Conservation (phyloP, 371 early-diverging fungal species). For the Batkoa obscura region DNA sequence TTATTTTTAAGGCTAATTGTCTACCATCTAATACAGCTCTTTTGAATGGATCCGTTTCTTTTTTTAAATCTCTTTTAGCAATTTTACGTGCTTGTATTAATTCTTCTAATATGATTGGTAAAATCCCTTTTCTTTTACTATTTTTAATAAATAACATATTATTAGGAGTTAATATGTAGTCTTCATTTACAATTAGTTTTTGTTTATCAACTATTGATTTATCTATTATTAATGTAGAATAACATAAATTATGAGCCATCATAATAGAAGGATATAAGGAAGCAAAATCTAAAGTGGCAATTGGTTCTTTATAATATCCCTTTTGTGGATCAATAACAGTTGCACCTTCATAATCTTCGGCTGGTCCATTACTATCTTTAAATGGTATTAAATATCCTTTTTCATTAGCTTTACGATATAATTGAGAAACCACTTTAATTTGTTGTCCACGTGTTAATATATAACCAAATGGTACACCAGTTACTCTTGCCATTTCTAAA, state of each 20-base stretch:
- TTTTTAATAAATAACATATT: constrained; percentile 60
- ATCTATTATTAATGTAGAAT: constrained; percentile 73
- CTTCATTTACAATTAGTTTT: constrained; percentile 47
- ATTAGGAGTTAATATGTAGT: constrained; percentile 80
- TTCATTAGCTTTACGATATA: constrained; percentile 77
- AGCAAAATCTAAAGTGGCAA: constrained; percentile 98
- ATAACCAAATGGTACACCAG: constrained; percentile 94
- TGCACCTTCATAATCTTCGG: constrained; percentile 96
- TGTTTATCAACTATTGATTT: constrained; percentile 34
- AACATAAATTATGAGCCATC: constrained; percentile 99
- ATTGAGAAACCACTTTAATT: constrained; percentile 94
- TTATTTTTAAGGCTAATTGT: constrained; percentile 95
- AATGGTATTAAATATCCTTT: constrained; percentile 87
- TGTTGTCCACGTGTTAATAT: constrained; percentile 92
- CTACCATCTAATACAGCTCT: constrained; percentile 91
- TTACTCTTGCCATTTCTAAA: constrained; percentile 98
- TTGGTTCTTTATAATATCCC: constrained; percentile 93
- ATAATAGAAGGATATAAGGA: constrained; percentile 99
- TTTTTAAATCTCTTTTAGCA: constrained; percentile 87
- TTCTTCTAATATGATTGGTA: constrained; percentile 89
- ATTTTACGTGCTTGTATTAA: constrained; percentile 89
- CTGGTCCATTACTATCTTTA: constrained; percentile 47
- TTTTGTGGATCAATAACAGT: constrained; percentile 96
- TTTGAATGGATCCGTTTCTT: constrained; percentile 85
- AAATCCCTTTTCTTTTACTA: constrained; percentile 60